phyloP scores from a whole-genome alignment of 2,329 filamentous ascomycete species.

The Microdochium nivale region DNA sequence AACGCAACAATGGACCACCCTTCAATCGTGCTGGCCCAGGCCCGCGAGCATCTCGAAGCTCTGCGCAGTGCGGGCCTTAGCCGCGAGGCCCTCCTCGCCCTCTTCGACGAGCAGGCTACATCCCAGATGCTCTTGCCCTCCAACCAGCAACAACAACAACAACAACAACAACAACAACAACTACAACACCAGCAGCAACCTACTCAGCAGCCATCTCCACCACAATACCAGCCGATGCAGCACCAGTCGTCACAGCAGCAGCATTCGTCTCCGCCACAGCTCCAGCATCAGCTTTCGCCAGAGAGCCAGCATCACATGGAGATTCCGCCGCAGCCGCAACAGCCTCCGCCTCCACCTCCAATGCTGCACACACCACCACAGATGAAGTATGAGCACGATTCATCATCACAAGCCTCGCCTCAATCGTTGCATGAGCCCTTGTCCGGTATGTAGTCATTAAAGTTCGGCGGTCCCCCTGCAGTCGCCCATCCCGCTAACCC shows the following conservation, averaged over 20 bases:
- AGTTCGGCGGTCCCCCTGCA: neutral
- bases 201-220: constrained; percentile 3
- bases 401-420: constrained; percentile 1
- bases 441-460: constrained; percentile 15
- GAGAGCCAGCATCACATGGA: constrained; percentile 3
- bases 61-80: neutral
- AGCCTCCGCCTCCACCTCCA: constrained; percentile 4
- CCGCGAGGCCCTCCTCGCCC: neutral
- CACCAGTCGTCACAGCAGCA: constrained; percentile 5
- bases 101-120: neutral
- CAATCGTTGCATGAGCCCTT: neutral
- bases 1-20: neutral
- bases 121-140: neutral
- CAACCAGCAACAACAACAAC: constrained; percentile 16
- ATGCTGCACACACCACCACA: constrained; percentile 7
- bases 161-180: too few species aligned
- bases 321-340: constrained; percentile 3
- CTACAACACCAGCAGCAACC: constrained; percentile 18
- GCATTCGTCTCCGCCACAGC: constrained; percentile 2
- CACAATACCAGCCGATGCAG: constrained; percentile 3
- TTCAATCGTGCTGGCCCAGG: neutral
- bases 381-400: constrained; percentile 12
- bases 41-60: neutral
- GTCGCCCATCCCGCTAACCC: constrained; percentile 9
- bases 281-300: constrained; percentile 4